Evolutionary conservation across 768 basidiomycete species (phyloP).

Genomic region (Boletus sensibilis): DNA sequence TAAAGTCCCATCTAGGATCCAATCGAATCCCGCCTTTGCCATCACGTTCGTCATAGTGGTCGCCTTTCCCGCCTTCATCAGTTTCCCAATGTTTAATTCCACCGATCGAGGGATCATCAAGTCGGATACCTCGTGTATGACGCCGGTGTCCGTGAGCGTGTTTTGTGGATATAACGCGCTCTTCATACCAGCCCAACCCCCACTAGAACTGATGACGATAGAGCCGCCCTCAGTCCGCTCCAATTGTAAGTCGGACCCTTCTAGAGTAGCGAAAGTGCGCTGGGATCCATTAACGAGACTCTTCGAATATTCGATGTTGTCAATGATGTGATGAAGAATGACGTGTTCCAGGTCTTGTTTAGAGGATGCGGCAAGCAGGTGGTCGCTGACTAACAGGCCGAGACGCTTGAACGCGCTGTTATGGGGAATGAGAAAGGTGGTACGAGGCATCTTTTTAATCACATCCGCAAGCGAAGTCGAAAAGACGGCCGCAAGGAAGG

Average conservation of each 20-base stretch:
- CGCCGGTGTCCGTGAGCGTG: conserved; percentile 83
- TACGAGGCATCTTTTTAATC: conserved; percentile 61
- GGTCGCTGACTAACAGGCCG: conserved; percentile 79
- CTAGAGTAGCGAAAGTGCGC: conserved; percentile 76
- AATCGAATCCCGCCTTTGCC: conserved; percentile 81
- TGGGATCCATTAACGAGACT: conserved; percentile 62
- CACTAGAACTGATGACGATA: conserved; percentile 58
- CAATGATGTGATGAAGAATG: conserved; percentile 83
- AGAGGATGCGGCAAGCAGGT: conserved; percentile 76
- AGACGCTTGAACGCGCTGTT: conserved; percentile 88
- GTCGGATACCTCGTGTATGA: conserved; percentile 85
- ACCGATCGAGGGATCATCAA: conserved; percentile 86
- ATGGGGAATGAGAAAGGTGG: conserved; percentile 82
- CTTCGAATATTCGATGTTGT: conserved; percentile 69
- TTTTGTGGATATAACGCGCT: conserved; percentile 58
- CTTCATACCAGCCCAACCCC: conserved; percentile 75
- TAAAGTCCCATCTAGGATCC: conserved; percentile 83
- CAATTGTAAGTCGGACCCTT: conserved; percentile 79
- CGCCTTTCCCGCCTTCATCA: conserved; percentile 85
- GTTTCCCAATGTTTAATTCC: conserved; percentile 83
- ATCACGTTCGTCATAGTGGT: conserved; percentile 86
- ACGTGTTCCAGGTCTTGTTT: conserved; percentile 81
- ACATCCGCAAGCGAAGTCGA: conserved; percentile 79
- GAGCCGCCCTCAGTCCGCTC: conserved; percentile 54
- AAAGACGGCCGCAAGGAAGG: conserved; percentile 87